Evolutionary conservation across 306 rosid genomes (phyloP), one percentile per base, ranked within the genome.

Genomic region (Oxytropis ochrocephala): DNA sequence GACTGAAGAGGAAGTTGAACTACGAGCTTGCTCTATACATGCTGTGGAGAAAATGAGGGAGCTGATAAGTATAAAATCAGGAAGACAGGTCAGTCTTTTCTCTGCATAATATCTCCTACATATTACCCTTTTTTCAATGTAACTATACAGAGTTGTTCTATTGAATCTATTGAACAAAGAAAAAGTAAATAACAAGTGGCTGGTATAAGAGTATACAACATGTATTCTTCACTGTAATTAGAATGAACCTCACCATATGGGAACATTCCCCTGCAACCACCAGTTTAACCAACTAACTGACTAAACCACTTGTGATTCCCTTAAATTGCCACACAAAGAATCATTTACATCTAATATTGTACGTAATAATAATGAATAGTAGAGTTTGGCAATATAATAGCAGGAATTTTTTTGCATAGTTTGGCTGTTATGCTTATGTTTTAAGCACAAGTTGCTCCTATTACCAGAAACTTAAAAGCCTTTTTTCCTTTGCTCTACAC

Each of bases 41-140:
- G 98, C 98, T 43, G 98, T 90, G 70, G 98, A 94, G 75, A 90
- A 82, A 88, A 90, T 94, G 87, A 87, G 91, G 79, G 98, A 94
- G 79, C 76, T 90, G 79, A 77, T 90, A 56, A 83, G 85, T 77
- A 10, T 43, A 52, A 88, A 85, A 67, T 88, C 90, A 24, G 98
- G 97, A 74, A 88, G 78, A 69, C 87, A 76, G 92, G 98, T 87
- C 63, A 80, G 69, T 47, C 19, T 59, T 49, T 67, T 65, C 47
- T 44, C 24, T 6, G 24, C 57, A 0, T 12, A 29, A 53, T 42
- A 70, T 53, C 44, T 47, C 43, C 33, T 46, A 19, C 41, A 46
- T 1, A 38, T 53, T 16, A 10, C 30, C 44, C 21, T 16, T 60
- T 39, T 63, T 10, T 46, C 24, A 38, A 58, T 47, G 39, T 47